A percentile compares a stretch with the other conserved stretches of the same genome.
Conservation (phyloP, 352 stramenopile species). For the Blastocystis hominis region DNA sequence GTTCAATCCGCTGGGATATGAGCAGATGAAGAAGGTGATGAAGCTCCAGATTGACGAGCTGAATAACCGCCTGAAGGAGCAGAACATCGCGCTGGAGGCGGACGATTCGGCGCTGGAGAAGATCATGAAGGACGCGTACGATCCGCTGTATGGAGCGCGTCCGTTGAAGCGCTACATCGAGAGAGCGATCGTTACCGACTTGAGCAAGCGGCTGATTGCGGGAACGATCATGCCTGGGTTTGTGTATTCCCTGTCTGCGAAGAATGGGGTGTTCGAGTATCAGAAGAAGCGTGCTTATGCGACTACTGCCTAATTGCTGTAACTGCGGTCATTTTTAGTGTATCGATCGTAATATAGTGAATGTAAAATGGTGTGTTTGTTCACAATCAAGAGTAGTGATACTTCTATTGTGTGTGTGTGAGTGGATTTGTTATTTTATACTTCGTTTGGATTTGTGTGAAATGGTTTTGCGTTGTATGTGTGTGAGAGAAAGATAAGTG, state of each 20-base stretch:
- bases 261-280: conserved; percentile 28
- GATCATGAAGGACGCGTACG: conserved; percentile 81
- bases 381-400: too few relatives aligned
- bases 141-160: conserved; percentile 82
- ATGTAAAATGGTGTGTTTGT: background rate
- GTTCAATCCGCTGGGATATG: conserved; percentile 80
- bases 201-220: conserved; percentile 42
- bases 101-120: conserved; percentile 72
- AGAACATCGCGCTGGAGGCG: conserved; percentile 69
- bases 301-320: too few relatives aligned
- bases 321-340: background rate
- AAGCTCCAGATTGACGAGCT: conserved; percentile 75
- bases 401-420: too few relatives aligned
- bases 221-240: background rate
- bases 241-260: background rate
- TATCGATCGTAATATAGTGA: background rate
- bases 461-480: too few relatives aligned
- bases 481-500: too few relatives aligned
- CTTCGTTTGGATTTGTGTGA: too few relatives aligned
- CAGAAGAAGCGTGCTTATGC: background rate
- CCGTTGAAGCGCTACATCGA: conserved; percentile 89
- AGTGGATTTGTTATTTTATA: background rate
- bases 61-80: conserved; percentile 69
- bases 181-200: conserved; percentile 79
- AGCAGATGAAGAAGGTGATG: conserved; percentile 81